Base-by-base conservation (phyloP, 805 yeast species). In the Saccharomycopsis guyanensis region DNA sequence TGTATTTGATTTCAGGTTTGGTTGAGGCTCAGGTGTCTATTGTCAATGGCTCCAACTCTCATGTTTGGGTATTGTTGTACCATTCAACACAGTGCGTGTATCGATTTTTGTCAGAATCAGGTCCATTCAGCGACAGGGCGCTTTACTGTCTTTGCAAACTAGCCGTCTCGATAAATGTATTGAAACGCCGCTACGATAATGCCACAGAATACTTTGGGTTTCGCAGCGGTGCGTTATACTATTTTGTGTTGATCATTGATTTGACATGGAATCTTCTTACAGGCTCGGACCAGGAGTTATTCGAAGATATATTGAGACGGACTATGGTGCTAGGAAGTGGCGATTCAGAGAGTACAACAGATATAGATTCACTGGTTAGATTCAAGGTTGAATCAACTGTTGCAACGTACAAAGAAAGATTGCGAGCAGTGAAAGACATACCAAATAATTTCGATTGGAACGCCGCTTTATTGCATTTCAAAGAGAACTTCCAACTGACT, bases 21-120 rank as follows among this genome's bases (percentile, higher is more conserved):
- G 41, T 48, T 20, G 31, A 23, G 3, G 22, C 22, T 23, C 49
- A 44, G 34, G n/a, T 40, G 20, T 15, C 23, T 7, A 12, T 31
- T 13, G 16, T 19, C 31, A 27, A 16, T 2, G 37, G 33, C 8
- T 16, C 25, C 7, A 29, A 41, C 5, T 25, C 33, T 18, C 32
- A 37, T 13, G 16, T 41, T 16, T 48, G 51, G 51, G 25, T 48
- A 16, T 4, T 34, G 12, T 12, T 48, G 23, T 23, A 27, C 39
- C 33, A 44, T 18, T 18, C 38, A 15, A 6, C 10, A 7, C 10
- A 25, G 29, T 25, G 10, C 29, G 6, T 25, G 29, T 10, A 25
- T 10, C 29, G 40, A 3, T 18, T 46, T 12, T 20, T 42, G 27
- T 12, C 25, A n/a, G 19, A 42, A 13, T 29, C 33, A 8, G 42